A percentile compares a stretch with the other conserved stretches of the same genome.
Evolutionary conservation across 805 yeast genomes (phyloP).

Genomic region (Candida khao-thaluensis): DNA sequence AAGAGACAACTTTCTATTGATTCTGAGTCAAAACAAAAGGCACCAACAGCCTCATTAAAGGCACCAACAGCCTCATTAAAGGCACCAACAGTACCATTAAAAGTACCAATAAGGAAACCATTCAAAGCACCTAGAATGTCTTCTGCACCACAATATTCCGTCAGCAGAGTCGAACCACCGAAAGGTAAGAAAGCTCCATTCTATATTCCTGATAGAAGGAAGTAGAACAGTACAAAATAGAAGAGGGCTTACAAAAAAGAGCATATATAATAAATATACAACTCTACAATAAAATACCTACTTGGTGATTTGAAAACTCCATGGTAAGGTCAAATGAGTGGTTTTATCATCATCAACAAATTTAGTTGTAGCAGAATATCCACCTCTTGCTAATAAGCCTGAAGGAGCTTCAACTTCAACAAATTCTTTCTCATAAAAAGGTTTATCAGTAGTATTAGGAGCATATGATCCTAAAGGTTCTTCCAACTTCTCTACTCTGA

Average conservation of each 20-base stretch:
- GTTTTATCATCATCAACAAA: conserved; percentile 85
- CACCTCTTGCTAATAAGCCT: conserved; percentile 85
- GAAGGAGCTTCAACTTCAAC: conserved; percentile 81
- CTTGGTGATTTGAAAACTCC: conserved; percentile 84
- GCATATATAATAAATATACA: neutral
- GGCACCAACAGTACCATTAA: too few species aligned
- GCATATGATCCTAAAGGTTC: conserved; percentile 91
- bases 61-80: too few species aligned
- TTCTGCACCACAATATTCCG: conserved; percentile 1
- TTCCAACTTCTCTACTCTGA: conserved; percentile 79
- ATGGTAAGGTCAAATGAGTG: conserved; percentile 70
- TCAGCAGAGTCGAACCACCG: conserved; percentile 4
- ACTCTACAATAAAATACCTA: conserved; percentile 18
- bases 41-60: too few species aligned
- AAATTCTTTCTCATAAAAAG: conserved; percentile 62
- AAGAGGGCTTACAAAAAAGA: neutral
- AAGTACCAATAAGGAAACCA: too few species aligned
- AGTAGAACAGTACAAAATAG: neutral
- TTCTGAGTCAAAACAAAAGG: too few species aligned
- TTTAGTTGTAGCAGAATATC: conserved; percentile 75
- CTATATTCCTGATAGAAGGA: conserved; percentile 28
- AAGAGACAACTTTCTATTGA: conserved; percentile 5
- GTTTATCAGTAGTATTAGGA: conserved; percentile 80
- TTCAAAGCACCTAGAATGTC: conserved; percentile 8
- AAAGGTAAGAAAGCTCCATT: conserved; percentile 28